Conservation (phyloP, 345 rosid species). For the Litchi chinensis region DNA sequence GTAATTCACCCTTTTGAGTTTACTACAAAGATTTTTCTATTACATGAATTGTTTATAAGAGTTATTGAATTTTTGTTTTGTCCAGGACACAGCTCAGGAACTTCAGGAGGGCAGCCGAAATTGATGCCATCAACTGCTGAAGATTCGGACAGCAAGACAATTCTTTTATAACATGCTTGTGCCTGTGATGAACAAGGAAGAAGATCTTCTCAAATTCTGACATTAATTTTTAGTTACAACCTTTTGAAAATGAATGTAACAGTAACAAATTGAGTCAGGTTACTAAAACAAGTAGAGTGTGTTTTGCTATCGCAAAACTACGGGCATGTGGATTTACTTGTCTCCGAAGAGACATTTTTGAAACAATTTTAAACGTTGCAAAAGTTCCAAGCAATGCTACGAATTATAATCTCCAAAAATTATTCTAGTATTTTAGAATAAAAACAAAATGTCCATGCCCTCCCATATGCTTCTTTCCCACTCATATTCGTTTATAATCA, state of each 20-base stretch:
- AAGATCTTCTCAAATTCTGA: neutral
- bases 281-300: no score
- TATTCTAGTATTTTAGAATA: no score
- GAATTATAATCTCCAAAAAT: neutral
- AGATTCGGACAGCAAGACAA: slow-evolving; percentile 79
- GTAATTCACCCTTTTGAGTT: neutral
- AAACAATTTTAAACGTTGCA: neutral
- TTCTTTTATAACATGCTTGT: slow-evolving; percentile 90
- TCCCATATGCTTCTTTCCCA: no score
- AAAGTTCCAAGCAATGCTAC: neutral
- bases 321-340: neutral
- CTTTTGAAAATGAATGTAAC: no score
- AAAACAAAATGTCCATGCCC: neutral
- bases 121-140: slow-evolving; percentile 94
- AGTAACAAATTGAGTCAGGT: no score
- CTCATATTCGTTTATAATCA: no score
- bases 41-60: neutral
- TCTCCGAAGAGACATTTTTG: neutral
- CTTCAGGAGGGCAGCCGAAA: slow-evolving; percentile 90
- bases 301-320: no score
- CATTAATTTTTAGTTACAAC: neutral
- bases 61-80: slow-evolving; percentile 2
- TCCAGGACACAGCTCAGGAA: slow-evolving; percentile 71
- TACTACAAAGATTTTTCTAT: neutral
- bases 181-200: slow-evolving; percentile 89